Percentiles rank a stretch among this genome's conserved stretches.
Evolutionary conservation across 805 yeast genomes (phyloP).

Genomic region (Teunomyces cretensis): DNA sequence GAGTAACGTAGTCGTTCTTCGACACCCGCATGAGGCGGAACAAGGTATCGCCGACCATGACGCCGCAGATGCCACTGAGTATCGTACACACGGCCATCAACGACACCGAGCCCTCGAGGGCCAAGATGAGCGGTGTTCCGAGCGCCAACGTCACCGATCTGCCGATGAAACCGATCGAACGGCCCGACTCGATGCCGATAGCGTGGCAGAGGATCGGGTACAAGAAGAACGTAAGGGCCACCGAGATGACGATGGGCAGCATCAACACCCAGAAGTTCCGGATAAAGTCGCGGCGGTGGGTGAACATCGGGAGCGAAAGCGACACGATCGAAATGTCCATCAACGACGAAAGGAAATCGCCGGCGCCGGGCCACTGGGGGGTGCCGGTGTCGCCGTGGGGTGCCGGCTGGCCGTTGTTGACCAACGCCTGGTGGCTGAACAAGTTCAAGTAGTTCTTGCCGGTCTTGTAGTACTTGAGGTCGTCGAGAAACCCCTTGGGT

Average conservation of each 20-base stretch:
- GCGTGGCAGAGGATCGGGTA: constrained; percentile 70
- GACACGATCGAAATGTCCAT: constrained; percentile 80
- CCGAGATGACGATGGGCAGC: constrained; percentile 57
- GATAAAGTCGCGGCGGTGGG: constrained; percentile 62
- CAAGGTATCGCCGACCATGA: constrained; percentile 57
- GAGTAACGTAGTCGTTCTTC: constrained; percentile 64
- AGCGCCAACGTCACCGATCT: constrained; percentile 77
- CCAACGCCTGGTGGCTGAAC: constrained; percentile 41
- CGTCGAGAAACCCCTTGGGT: constrained; percentile 50
- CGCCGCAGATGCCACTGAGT: constrained; percentile 74
- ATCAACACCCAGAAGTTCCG: constrained; percentile 58
- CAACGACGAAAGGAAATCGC: constrained; percentile 66
- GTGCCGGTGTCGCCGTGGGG: constrained; percentile 26
- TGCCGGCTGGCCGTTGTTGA: constrained; percentile 26
- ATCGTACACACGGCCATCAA: constrained; percentile 80
- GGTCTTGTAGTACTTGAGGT: constrained; percentile 59
- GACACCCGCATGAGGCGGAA: constrained; percentile 52
- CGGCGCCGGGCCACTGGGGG: constrained; percentile 72
- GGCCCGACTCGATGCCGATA: constrained; percentile 58
- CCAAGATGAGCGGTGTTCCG: constrained; percentile 70
- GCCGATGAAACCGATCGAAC: constrained; percentile 75
- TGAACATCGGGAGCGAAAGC: constrained; percentile 73
- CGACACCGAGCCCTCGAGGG: constrained; percentile 66
- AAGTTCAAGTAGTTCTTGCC: constrained; percentile 64
- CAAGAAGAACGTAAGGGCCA: constrained; percentile 58